phyloP scores from a whole-genome alignment of 164 flowering plant species.

The Umbilicus rupestris region DNA sequence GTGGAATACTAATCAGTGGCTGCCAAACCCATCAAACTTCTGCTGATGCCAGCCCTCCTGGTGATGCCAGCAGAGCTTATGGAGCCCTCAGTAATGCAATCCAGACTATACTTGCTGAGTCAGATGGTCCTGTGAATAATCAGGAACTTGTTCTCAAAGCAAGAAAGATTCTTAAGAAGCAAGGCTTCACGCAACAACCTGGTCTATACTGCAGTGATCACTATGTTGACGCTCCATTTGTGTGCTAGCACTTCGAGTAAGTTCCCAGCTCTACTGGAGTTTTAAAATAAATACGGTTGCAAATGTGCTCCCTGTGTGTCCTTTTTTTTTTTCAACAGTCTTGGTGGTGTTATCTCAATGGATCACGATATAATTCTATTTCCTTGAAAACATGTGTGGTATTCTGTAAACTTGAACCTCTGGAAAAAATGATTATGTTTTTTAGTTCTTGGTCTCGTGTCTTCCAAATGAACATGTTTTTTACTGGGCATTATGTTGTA shows the following conservation, averaged over 20 bases:
- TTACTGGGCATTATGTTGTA: too few species aligned
- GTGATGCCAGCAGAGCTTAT: slow-evolving; percentile 48
- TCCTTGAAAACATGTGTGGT: too few species aligned
- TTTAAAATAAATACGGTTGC: neutral
- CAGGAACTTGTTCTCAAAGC: slow-evolving; percentile 62
- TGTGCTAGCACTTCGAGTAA: slow-evolving; percentile 30
- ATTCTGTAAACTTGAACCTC: too few species aligned
- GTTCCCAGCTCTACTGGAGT: neutral
- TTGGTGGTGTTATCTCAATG: too few species aligned
- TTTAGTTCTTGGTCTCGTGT: too few species aligned
- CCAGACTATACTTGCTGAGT: slow-evolving; percentile 56
- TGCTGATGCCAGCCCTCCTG: slow-evolving; percentile 76
- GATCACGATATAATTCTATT: too few species aligned
- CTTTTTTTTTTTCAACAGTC: neutral
- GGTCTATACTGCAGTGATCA: slow-evolving; percentile 80
- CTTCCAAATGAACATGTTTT: too few species aligned
- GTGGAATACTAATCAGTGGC: slow-evolving; percentile 68
- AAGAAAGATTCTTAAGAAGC: slow-evolving; percentile 53
- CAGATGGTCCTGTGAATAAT: slow-evolving; percentile 43
- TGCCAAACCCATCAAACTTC: slow-evolving; percentile 92
- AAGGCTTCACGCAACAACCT: slow-evolving; percentile 84
- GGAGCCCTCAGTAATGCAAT: slow-evolving; percentile 97
- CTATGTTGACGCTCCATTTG: slow-evolving; percentile 52
- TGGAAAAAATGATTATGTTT: too few species aligned
- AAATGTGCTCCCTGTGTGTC: neutral